Conservation (phyloP, 768 basidiomycete genomes). For the Gymnopilus junonius region DNA sequence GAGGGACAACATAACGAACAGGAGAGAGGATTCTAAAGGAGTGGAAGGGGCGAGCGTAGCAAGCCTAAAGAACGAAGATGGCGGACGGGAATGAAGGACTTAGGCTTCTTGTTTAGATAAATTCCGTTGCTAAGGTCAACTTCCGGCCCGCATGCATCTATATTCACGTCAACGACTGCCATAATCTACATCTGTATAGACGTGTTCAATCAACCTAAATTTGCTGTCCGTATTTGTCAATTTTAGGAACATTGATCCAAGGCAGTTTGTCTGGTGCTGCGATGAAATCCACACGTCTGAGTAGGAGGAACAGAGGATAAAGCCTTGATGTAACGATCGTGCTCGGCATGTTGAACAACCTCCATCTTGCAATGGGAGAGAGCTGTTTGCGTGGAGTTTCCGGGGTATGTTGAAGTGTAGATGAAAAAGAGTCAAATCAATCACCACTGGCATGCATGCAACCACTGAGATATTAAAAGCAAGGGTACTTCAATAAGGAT, state of each 20-base stretch:
- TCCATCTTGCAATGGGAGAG: neutral
- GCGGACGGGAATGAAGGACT: slow-evolving; percentile 15
- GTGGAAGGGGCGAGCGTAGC: slow-evolving; percentile 40
- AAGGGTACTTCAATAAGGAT: neutral
- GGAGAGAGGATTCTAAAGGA: slow-evolving; percentile 32
- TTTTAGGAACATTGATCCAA: neutral
- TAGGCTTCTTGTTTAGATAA: neutral
- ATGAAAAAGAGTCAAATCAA: neutral
- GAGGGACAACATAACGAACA: slow-evolving; percentile 31
- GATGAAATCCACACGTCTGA: neutral
- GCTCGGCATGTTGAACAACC: neutral
- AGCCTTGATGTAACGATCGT: neutral
- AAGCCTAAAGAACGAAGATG: slow-evolving; percentile 24
- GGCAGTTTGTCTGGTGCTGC: neutral
- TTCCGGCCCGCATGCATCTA: slow-evolving; percentile 11
- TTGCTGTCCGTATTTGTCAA: neutral
- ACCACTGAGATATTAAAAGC: neutral
- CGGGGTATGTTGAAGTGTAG: neutral
- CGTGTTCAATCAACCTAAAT: slow-evolving; percentile 5
- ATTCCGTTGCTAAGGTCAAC: slow-evolving; percentile 18
- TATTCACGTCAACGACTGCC: neutral
- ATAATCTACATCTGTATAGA: neutral
- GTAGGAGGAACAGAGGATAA: neutral
- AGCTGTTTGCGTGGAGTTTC: neutral
- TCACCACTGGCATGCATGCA: too few species aligned